These are phyloP conservation scores for Boletellus sp. DNA, from an alignment of 1,284 basidiomycete genomes.

Conservation along the genomic window DNA sequence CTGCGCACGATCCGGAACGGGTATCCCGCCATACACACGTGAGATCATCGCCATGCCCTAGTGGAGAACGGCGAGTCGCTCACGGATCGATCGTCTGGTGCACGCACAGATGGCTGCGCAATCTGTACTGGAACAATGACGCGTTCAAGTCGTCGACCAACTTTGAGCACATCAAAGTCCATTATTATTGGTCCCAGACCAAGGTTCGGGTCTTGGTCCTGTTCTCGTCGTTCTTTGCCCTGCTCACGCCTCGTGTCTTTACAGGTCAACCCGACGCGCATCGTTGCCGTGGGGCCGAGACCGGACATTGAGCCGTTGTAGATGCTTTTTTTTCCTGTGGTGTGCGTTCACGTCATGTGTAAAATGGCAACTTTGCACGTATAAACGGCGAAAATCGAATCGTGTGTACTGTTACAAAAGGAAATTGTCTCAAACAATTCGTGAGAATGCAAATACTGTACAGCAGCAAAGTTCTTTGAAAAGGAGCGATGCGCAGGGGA, in stretches of 20 bases:
- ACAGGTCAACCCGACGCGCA: slow-evolving; percentile 69
- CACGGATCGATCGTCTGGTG: slow-evolving; percentile 1
- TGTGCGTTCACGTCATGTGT: too few species aligned
- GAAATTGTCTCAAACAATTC: slow-evolving; percentile 1
- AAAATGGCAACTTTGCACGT: not conserved
- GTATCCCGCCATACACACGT: slow-evolving; percentile 79
- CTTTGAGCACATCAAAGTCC: slow-evolving; percentile 85
- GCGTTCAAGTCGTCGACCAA: slow-evolving; percentile 89
- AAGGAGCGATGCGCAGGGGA: not conserved
- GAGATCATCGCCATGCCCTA: slow-evolving; percentile 18
- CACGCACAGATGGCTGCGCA: slow-evolving; percentile 69
- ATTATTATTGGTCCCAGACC: slow-evolving; percentile 77
- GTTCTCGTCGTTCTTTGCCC: too few species aligned
- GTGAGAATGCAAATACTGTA: not conserved
- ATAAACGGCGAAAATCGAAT: not conserved
- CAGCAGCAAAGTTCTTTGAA: not conserved
- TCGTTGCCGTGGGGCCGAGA: slow-evolving; percentile 75
- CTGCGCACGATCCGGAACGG: slow-evolving; percentile 72
- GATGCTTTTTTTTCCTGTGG: too few species aligned
- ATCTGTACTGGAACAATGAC: slow-evolving; percentile 87
- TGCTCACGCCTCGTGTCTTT: not conserved
- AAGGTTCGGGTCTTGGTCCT: slow-evolving; percentile 35
- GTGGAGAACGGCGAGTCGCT: not conserved
- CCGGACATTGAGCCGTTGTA: slow-evolving; percentile 67
- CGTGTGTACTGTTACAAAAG: slow-evolving; percentile 5